Base-by-base conservation (phyloP, 345 rosid genomes). In the Arabis hirsuta region DNA sequence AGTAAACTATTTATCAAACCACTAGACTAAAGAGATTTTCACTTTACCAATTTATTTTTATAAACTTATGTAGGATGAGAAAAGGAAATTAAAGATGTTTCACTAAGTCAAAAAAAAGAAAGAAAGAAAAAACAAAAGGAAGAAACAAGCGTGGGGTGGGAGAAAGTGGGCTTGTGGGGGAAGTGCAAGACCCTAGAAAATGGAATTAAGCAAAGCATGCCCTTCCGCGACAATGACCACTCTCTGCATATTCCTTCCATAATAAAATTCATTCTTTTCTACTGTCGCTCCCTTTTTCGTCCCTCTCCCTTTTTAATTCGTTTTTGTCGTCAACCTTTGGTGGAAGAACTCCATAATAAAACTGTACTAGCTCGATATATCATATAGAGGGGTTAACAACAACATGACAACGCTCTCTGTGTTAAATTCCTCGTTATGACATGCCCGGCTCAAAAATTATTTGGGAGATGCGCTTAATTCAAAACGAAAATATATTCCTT, bases 161-260 rank as follows among this genome's bases (percentile, higher is more conserved):
- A 46, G 50, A 64, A 65, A 64, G 77, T 64, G 51, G 59, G 43
- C 9, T 32, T 52, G 63, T 55, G 70, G 43, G 71, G 64, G 0
- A 64, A 73, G 26, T 65, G 34, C 71, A 36, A 64, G 65, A 66
- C 77, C 77, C 77, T 73, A 65, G 77, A 73, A 73, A 65, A 73
- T 73, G 77, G 71, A 73, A 56, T 47, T 56, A 39, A 38, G 60
- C 66, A 29, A 65, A 64, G 77, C 77, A 73, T 73, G 77, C 77
- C 65, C 53, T 47, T 65, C 51, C 27, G 2, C 7, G 77, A 73
- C 77, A 65, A 56, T 47, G 77, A 73, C 77, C 65, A 38, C 45
- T 73, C 77, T 48, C 36, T 56, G 3, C 5, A 55, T 73, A 55
- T 65, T 45, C 52, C 66, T 55, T 55, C 42, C 34, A 16, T 34